Conservation (phyloP, 2,329 filamentous ascomycete genomes). For the Mycosphaerella sp. region DNA sequence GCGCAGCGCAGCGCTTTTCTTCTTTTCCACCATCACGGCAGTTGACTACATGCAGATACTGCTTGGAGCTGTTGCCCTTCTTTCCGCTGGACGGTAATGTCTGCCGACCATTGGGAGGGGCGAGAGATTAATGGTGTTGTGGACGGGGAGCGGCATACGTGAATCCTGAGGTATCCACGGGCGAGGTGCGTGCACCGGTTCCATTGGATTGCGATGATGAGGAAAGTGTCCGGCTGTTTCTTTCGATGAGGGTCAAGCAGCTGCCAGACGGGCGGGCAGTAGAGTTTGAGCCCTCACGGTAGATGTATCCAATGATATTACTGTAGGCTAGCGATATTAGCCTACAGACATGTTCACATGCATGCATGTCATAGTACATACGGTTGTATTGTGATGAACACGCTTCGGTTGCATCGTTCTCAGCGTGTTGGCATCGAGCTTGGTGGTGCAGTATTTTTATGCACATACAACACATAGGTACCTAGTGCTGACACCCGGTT, state of each 20-base stretch:
- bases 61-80: too few relatives aligned
- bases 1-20: too few relatives aligned
- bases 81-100: too few relatives aligned
- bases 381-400: neutral
- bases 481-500: too few relatives aligned
- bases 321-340: neutral
- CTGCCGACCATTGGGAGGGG: too few relatives aligned
- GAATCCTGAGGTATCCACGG: neutral
- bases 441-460: too few relatives aligned
- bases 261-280: neutral
- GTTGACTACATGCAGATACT: too few relatives aligned
- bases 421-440: neutral
- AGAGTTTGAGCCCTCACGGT: neutral
- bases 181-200: neutral
- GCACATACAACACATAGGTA: too few relatives aligned
- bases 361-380: neutral
- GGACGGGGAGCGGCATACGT: too few relatives aligned
- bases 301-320: neutral
- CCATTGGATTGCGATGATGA: neutral
- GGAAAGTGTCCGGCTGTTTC: conserved; percentile 2
- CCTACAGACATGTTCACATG: neutral
- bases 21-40: too few relatives aligned
- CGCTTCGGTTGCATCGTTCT: neutral
- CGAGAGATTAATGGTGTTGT: too few relatives aligned
- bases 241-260: conserved; percentile 1